Base-by-base conservation (phyloP, 2,329 filamentous ascomycete species). In the Rutstroemia sp. region DNA sequence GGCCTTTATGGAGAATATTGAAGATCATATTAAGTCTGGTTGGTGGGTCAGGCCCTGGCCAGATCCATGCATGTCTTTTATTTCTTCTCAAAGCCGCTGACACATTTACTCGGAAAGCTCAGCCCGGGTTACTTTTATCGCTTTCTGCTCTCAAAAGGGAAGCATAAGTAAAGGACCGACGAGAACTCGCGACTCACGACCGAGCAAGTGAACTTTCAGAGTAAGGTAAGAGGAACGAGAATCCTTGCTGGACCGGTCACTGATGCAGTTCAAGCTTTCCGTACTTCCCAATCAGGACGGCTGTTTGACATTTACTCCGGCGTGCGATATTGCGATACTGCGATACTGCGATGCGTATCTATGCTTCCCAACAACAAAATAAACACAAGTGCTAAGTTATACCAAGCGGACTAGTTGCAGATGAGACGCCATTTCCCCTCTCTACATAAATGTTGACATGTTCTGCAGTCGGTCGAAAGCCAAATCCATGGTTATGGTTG, bases 1-100 rank as follows among this genome's bases (percentile, higher is more conserved):
- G 52, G 52, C 23, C 45, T 42, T 21, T 44, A 55, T 50, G 53
- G 46, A 50, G 53, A 55, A 44, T 55, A 45, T 44, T 36, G 53
- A 50, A 36, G 46, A 54, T 54, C 45, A 17, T 49, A 40, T 54
- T 49, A 19, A 50, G 49, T 45, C 27, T 49, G 34, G 19, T 17
- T 49, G 44, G 21, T 40, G 34, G 46, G 47, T 55, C 40, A 55
- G 25, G 53, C 19, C 42, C 19, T 45, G 42, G 19, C 12, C 19
- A 14, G 47, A 55, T 51, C 46, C 53, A 50, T 55, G 46, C 53
- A 44, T n/a, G n/a, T 19, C 46, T 21, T 51, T 30, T 54, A 14
- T 38, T 42, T 25, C 25, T 14, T 54, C 21, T 39, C 44, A 34
- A 39, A 55, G 38, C 38, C 46, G 46, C 46, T 50, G 53, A 55